Percentiles rank a stretch among this genome's conserved stretches.
Evolutionary conservation across 352 stramenopile genomes (phyloP).

Genomic region (Phytophthora fragariae): DNA sequence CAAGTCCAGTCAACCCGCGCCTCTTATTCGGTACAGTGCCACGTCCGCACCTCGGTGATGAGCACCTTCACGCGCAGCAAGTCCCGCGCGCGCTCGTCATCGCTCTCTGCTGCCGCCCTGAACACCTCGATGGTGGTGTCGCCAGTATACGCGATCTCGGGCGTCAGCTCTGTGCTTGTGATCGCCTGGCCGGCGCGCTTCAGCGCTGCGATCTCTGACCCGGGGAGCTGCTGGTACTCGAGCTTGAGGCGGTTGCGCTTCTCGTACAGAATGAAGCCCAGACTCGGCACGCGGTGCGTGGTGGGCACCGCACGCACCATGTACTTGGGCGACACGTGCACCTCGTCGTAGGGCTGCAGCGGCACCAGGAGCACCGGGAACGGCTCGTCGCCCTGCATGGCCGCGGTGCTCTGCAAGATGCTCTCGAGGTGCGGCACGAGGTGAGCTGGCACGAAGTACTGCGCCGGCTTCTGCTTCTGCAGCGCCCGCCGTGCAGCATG

Average conservation of each 20-base stretch:
- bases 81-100: constrained; percentile 41
- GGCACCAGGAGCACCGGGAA: constrained; percentile 65
- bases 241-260: constrained; percentile 58
- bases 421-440: constrained; percentile 55
- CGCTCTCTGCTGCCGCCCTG: constrained; percentile 4
- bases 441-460: constrained; percentile 75
- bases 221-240: constrained; percentile 51
- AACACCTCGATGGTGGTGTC: constrained; percentile 81
- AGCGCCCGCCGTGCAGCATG: constrained; percentile 73
- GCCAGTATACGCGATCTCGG: constrained; percentile 85
- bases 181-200: constrained; percentile 56
- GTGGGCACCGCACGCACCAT: constrained; percentile 74
- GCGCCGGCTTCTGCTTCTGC: constrained; percentile 59
- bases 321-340: constrained; percentile 69
- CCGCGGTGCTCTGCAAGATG: constrained; percentile 59
- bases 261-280: constrained; percentile 82
- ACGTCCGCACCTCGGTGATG: constrained; percentile 73
- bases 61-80: constrained; percentile 73
- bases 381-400: constrained; percentile 65
- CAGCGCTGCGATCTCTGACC: constrained; percentile 59
- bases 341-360: constrained; percentile 55
- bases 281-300: constrained; percentile 72
- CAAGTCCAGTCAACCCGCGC: constrained; percentile 15
- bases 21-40: constrained; percentile 19
- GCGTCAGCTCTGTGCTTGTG: constrained; percentile 39